Conservation (phyloP, 768 basidiomycete genomes). For the Lactarius trivialis region DNA sequence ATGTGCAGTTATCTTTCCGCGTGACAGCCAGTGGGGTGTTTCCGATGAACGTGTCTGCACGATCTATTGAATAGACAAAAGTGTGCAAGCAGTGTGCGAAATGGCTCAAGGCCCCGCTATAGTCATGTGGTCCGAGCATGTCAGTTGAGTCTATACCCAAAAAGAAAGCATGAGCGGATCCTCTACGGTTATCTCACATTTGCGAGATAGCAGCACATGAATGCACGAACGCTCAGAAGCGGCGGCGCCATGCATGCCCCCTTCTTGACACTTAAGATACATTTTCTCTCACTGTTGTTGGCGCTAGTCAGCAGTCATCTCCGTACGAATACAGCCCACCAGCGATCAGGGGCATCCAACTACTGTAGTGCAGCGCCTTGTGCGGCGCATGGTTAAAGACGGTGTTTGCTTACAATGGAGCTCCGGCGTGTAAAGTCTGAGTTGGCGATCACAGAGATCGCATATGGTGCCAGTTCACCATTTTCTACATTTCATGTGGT, state of each 20-base stretch:
- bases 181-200: background rate
- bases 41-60: background rate
- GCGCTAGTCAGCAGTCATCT: too few relatives aligned
- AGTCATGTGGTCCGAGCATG: background rate
- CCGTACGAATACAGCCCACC: background rate
- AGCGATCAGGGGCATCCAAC: background rate
- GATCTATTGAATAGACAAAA: too few relatives aligned
- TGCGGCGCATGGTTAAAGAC: background rate
- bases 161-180: background rate
- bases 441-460: background rate
- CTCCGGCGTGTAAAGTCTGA: background rate
- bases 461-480: too few relatives aligned
- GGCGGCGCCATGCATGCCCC: background rate
- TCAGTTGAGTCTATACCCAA: background rate
- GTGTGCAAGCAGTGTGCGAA: background rate
- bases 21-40: background rate
- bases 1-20: background rate
- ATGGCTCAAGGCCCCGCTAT: background rate
- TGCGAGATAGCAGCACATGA: background rate
- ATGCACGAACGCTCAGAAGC: background rate
- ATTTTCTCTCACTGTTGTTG: background rate
- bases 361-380: background rate
- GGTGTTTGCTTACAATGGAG: too few relatives aligned
- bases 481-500: too few relatives aligned
- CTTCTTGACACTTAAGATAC: background rate